Conservation (phyloP, 2,329 filamentous ascomycete species). For the Podosphaera fusca region DNA sequence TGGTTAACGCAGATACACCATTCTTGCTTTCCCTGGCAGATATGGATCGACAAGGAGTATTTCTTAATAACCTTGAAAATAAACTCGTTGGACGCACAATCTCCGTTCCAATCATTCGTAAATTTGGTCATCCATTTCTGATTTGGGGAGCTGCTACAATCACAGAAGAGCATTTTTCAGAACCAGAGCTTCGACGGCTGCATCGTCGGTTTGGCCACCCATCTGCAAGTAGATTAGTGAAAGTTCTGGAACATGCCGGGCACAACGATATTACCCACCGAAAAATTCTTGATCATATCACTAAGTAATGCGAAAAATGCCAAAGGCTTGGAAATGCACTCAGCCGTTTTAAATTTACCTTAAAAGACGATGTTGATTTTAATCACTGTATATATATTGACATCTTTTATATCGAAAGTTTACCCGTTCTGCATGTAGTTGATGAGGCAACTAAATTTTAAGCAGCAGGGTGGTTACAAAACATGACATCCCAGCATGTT, state of each 20-base stretch:
- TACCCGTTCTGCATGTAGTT: conserved; percentile 1
- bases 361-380: background rate
- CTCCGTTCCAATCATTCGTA: background rate
- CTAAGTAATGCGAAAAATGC: background rate
- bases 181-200: background rate
- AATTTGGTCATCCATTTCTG: background rate
- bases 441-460: conserved; percentile 1
- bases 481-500: background rate
- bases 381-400: conserved; percentile 1
- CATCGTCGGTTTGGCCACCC: background rate
- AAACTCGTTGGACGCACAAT: background rate
- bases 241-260: background rate
- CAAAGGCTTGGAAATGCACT: background rate
- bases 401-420: conserved; percentile 1
- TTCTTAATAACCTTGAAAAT: background rate
- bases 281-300: background rate
- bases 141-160: background rate
- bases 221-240: background rate
- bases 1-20: background rate
- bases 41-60: background rate
- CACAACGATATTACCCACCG: background rate
- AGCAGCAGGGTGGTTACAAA: conserved; percentile 1
- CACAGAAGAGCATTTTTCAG: background rate
- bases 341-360: background rate
- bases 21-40: background rate